phyloP scores from a whole-genome alignment of 208 protist species.

The Trypanosoma boissoni region DNA sequence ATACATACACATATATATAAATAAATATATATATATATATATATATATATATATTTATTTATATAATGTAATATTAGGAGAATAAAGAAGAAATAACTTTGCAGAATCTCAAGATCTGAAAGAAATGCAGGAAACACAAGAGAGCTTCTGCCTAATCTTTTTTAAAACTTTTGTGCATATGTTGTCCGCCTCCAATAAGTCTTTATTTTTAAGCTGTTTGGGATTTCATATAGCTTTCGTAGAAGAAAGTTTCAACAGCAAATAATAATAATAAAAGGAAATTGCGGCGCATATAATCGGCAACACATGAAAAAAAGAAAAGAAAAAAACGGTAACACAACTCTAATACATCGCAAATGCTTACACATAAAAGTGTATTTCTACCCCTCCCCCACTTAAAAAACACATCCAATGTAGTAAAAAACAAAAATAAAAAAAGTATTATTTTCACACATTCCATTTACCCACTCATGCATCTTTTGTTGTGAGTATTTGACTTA shows the following conservation, averaged over 20 bases:
- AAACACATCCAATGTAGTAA: neutral
- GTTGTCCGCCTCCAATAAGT: too few relatives aligned
- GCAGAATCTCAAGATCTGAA: neutral
- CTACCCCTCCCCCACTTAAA: conserved; percentile 6
- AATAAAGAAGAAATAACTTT: neutral
- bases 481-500: neutral
- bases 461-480: too few relatives aligned
- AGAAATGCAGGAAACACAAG: neutral
- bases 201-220: too few relatives aligned
- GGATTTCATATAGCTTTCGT: too few relatives aligned
- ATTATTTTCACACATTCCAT: neutral
- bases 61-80: neutral
- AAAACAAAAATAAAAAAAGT: neutral
- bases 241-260: neutral
- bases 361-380: too few relatives aligned
- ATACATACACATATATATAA: too few relatives aligned
- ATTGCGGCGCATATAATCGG: too few relatives aligned
- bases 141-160: too few relatives aligned
- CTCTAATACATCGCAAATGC: neutral
- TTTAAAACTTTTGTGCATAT: too few relatives aligned
- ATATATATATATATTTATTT: neutral
- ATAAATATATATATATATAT: neutral
- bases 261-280: neutral
- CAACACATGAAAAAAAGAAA: conserved; percentile 5
- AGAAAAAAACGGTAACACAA: neutral